Evolutionary conservation across 345 rosid species (phyloP).

Genomic region (Linum trigynum): DNA sequence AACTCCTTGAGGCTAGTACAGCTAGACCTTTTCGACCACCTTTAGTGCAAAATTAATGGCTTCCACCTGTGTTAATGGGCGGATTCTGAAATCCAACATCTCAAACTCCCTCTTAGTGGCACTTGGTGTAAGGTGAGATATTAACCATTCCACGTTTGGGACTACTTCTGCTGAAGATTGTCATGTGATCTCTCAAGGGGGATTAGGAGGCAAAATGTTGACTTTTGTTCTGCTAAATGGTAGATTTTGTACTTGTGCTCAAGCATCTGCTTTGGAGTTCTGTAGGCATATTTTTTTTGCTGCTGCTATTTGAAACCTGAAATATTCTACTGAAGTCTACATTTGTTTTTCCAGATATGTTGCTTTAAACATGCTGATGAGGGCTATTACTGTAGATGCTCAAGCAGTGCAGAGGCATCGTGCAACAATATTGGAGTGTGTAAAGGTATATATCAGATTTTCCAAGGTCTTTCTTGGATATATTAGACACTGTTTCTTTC

Average conservation of each 20-base stretch:
- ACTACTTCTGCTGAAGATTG: too few relatives aligned
- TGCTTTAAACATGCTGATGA: slow-evolving; percentile 96
- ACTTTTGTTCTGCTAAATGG: background rate
- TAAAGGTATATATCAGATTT: slow-evolving; percentile 50
- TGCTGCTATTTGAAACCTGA: background rate
- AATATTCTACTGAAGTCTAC: slow-evolving; percentile 1
- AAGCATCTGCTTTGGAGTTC: background rate
- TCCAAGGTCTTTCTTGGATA: background rate
- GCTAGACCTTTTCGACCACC: background rate
- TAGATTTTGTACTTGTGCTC: background rate
- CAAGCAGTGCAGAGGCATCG: slow-evolving; percentile 98
- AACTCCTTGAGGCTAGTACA: too few relatives aligned
- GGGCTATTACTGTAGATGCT: slow-evolving; percentile 74
- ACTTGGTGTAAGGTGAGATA: too few relatives aligned
- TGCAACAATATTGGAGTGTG: slow-evolving; percentile 93
- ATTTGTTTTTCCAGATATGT: slow-evolving; percentile 55
- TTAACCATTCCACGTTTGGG: too few relatives aligned
- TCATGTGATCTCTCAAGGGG: background rate
- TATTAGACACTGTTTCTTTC: background rate
- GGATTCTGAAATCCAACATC: too few relatives aligned
- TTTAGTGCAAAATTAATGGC: too few relatives aligned
- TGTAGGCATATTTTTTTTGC: background rate
- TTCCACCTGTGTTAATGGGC: background rate
- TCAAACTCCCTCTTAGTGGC: too few relatives aligned
- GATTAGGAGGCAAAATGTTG: background rate